Percentiles rank a stretch among this genome's conserved stretches.
phyloP scores from a whole-genome alignment of 495 filamentous ascomycete genomes.

The Pseudoneurospora amorphoporcata region DNA sequence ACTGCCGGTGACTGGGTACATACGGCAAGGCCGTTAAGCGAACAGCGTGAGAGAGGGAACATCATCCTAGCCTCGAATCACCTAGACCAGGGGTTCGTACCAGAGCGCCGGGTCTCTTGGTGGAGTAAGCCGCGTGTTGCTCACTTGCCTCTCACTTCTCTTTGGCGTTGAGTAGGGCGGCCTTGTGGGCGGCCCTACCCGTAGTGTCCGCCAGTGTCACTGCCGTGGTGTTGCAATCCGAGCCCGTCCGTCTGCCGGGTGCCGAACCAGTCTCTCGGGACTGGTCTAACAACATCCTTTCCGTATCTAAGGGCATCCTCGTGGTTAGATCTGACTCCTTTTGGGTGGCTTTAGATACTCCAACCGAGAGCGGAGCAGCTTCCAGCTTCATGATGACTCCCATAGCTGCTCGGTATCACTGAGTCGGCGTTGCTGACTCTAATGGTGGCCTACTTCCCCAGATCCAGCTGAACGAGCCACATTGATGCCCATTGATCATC shows the following conservation, averaged over 20 bases:
- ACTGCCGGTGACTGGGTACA: neutral
- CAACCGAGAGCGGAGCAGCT: neutral
- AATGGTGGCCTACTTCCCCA: too few relatives aligned
- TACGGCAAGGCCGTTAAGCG: neutral
- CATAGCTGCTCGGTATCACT: neutral
- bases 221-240: neutral
- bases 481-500: neutral
- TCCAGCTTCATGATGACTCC: neutral
- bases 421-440: neutral
- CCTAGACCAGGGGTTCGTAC: neutral
- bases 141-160: neutral
- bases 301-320: too few relatives aligned
- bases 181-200: neutral
- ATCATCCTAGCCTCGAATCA: neutral
- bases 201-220: neutral
- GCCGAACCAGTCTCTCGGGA: neutral
- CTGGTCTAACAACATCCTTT: neutral
- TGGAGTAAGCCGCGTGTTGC: neutral
- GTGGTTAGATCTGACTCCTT: neutral
- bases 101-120: neutral
- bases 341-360: neutral
- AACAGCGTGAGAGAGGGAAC: neutral
- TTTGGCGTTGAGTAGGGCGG: neutral
- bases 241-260: neutral
- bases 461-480: too few relatives aligned